phyloP scores from a whole-genome alignment of 257 asterid genomes.

The Paulownia fortunei region DNA sequence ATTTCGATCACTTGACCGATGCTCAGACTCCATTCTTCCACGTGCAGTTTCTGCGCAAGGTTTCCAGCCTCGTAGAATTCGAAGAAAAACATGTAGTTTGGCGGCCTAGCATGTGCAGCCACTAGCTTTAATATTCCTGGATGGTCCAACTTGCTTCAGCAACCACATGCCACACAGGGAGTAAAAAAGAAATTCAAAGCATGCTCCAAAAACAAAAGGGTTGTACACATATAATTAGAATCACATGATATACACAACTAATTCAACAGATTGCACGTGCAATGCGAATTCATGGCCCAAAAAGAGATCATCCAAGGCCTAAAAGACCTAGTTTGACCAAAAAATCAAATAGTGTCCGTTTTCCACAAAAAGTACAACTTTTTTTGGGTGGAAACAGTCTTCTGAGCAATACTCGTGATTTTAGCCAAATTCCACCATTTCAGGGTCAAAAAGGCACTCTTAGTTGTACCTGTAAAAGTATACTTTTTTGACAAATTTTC shows the following conservation, averaged over 20 bases:
- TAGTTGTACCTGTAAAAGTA: too few species aligned
- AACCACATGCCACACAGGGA: constrained; percentile 30
- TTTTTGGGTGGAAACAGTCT: too few species aligned
- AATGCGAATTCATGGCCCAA: too few species aligned
- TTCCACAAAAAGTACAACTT: too few species aligned
- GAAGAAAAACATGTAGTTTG: constrained; percentile 87
- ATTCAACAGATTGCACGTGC: not conserved
- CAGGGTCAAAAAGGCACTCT: too few species aligned
- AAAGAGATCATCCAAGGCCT: too few species aligned
- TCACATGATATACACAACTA: constrained; percentile 6
- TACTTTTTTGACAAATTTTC: too few species aligned
- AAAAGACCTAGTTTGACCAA: too few species aligned
- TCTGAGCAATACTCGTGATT: too few species aligned
- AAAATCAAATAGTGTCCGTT: too few species aligned
- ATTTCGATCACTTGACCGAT: constrained; percentile 60
- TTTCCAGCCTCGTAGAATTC: constrained; percentile 74
- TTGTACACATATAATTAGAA: not conserved
- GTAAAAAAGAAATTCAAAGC: constrained; percentile 20
- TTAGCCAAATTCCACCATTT: too few species aligned
- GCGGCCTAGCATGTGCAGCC: constrained; percentile 94
- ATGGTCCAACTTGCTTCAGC: constrained; percentile 83
- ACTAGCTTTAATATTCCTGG: constrained; percentile 76
- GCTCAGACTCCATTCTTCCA: constrained; percentile 77
- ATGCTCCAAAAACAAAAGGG: constrained; percentile 23
- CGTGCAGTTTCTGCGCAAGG: constrained; percentile 78